Base-by-base conservation (phyloP, 306 rosid species). In the Carpinus viminea region DNA sequence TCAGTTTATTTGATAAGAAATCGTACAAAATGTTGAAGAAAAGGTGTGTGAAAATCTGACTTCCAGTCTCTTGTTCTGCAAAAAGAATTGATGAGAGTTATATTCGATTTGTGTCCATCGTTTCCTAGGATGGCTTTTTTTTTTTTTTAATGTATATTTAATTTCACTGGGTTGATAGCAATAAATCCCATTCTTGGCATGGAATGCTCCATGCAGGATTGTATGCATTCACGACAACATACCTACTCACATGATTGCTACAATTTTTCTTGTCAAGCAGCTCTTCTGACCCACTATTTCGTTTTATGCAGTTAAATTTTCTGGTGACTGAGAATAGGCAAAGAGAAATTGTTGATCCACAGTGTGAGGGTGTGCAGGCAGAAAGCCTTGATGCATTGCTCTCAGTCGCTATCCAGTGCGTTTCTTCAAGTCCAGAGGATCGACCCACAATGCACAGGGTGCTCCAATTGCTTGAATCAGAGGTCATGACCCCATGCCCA, bases 381-480 rank as follows among this genome's bases (percentile, higher is more conserved):
- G 99, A 93, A 83, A 90, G 98, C 87, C 97, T 93, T 12, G 97
- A 91, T 76, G 98, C 93, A 50, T 87, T 96, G 91, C 91, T 96
- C 65, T 85, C 93, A 2, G 82, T 96, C 46, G 96, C 99, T 20
- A 90, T 87, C 73, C 96, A 89, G 76, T 96, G 99, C 64, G 93
- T 96, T 86, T 96, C 97, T 61, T 90, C 98, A 6, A 89, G 78
- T 84, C 91, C 99, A 28, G 98, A 93, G 72, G 99, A 93, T 75
- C 92, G 98, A 52, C 99, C 97, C 59, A 91, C 96, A 7, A 96
- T 96, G 99, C 99, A 96, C 75, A 87, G 99, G 79, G 97, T 96
- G 65, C 93, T 93, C 79, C 97, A 96, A 89, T 70, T 93, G 74
- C 93, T 96, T 73, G 99, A 96, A 86, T 87, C 99, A 34, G 99